Evolutionary conservation across 208 protist genomes (phyloP).

Genomic region (Wallacemonas sp.): DNA sequence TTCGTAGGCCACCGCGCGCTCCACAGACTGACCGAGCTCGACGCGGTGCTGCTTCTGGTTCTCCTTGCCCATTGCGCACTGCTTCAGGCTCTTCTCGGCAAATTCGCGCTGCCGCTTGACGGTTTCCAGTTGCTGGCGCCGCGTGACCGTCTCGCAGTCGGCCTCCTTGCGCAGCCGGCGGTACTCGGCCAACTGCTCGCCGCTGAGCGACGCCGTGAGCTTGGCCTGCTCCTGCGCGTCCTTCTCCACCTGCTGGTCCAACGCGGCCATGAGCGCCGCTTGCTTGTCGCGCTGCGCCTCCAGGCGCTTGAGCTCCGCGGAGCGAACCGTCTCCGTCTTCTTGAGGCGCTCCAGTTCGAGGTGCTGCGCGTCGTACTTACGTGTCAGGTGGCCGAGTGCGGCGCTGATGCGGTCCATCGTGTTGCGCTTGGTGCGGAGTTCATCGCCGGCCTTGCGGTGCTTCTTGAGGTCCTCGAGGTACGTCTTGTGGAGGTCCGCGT

Average conservation of each 20-base stretch:
- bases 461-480: constrained; percentile 82
- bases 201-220: constrained; percentile 42
- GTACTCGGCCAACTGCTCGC: constrained; percentile 74
- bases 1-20: constrained; percentile 31
- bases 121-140: constrained; percentile 76
- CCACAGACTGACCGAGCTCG: constrained; percentile 46
- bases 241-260: constrained; percentile 62
- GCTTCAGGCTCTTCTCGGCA: constrained; percentile 56
- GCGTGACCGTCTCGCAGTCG: constrained; percentile 79
- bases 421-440: constrained; percentile 65
- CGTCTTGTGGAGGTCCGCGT: constrained; percentile 72
- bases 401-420: constrained; percentile 71
- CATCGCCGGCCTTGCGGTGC: constrained; percentile 55
- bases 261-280: constrained; percentile 45
- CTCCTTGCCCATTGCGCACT: constrained; percentile 57
- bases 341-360: constrained; percentile 47
- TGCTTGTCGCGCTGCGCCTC: constrained; percentile 70
- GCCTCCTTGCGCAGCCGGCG: constrained; percentile 77
- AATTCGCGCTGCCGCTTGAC: constrained; percentile 70
- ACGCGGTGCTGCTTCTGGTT: constrained; percentile 49
- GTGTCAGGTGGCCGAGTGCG: constrained; percentile 60
- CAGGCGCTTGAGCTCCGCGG: constrained; percentile 63
- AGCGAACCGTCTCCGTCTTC: constrained; percentile 58
- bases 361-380: constrained; percentile 64
- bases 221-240: constrained; percentile 45